Evolutionary conservation across 2,329 filamentous ascomycete species (phyloP).

Genomic region (Pseudogymnoascus pannorum): DNA sequence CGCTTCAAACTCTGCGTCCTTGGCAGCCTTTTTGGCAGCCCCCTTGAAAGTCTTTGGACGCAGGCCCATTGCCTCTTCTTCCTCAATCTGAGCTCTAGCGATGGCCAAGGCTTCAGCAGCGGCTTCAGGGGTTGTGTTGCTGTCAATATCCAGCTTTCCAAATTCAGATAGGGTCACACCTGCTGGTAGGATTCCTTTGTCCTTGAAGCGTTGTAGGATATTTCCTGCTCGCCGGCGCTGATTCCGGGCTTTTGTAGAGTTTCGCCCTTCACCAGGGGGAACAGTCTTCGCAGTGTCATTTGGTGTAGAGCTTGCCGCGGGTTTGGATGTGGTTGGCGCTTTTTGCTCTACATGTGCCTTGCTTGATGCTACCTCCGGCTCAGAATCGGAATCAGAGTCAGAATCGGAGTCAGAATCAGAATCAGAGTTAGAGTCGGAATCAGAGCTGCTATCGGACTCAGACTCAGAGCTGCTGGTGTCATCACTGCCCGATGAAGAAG

Average conservation of each 20-base stretch:
- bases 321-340: background rate
- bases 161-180: constrained; percentile 45
- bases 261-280: constrained; percentile 43
- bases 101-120: constrained; percentile 19
- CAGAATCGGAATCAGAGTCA: constrained; percentile 34
- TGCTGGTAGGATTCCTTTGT: constrained; percentile 42
- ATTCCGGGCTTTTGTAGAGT: constrained; percentile 48
- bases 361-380: constrained; percentile 33
- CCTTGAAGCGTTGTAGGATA: constrained; percentile 44
- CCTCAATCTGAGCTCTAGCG: constrained; percentile 15
- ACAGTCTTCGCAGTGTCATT: constrained; percentile 13
- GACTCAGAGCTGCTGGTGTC: constrained; percentile 15
- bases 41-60: background rate
- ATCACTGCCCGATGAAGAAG: constrained; percentile 13
- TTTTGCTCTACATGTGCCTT: constrained; percentile 18
- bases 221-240: constrained; percentile 42
- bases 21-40: constrained; percentile 11
- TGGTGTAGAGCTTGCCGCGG: background rate
- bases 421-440: constrained; percentile 26
- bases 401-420: constrained; percentile 20
- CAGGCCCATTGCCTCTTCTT: background rate
- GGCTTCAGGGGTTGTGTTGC: constrained; percentile 19
- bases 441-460: constrained; percentile 17
- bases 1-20: constrained; percentile 39
- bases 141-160: constrained; percentile 28